phyloP scores from a whole-genome alignment of 2,329 filamentous ascomycete genomes.

The Keithomyces neogunnii region DNA sequence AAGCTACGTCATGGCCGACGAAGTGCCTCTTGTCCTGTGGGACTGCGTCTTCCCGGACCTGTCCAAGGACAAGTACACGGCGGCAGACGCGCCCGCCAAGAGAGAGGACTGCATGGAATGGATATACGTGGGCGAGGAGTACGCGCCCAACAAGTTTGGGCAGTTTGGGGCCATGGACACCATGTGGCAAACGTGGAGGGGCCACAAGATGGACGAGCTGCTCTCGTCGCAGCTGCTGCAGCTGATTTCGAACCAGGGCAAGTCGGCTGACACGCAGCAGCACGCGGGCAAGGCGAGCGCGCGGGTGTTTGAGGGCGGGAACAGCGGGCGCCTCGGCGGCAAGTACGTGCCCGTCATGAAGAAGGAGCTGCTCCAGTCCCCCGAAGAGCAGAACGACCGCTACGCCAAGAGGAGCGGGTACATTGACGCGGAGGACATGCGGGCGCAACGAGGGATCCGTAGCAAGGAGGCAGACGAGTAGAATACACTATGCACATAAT shows the following conservation, averaged over 20 bases:
- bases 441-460: slow-evolving; percentile 22
- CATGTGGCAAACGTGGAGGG: slow-evolving; percentile 77
- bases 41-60: slow-evolving; percentile 75
- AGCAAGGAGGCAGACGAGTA: slow-evolving; percentile 19
- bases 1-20: slow-evolving; percentile 82
- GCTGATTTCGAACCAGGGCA: slow-evolving; percentile 38
- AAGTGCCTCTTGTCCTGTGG: slow-evolving; percentile 88
- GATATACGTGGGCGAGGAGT: slow-evolving; percentile 68
- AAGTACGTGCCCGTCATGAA: slow-evolving; percentile 48
- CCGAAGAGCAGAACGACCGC: slow-evolving; percentile 49
- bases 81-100: slow-evolving; percentile 10
- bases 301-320: slow-evolving; percentile 46
- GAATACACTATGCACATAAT: slow-evolving; percentile 11
- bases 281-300: slow-evolving; percentile 18
- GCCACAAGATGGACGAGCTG: slow-evolving; percentile 82
- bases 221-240: slow-evolving; percentile 68
- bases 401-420: slow-evolving; percentile 56
- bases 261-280: slow-evolving; percentile 20
- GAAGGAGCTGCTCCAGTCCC: slow-evolving; percentile 37
- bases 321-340: slow-evolving; percentile 40
- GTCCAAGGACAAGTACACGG: background rate
- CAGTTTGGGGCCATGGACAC: slow-evolving; percentile 59
- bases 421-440: slow-evolving; percentile 40
- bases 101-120: slow-evolving; percentile 59
- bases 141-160: slow-evolving; percentile 52